Base-by-base conservation (phyloP, 495 filamentous ascomycete species). In the Neurospora sp. region DNA sequence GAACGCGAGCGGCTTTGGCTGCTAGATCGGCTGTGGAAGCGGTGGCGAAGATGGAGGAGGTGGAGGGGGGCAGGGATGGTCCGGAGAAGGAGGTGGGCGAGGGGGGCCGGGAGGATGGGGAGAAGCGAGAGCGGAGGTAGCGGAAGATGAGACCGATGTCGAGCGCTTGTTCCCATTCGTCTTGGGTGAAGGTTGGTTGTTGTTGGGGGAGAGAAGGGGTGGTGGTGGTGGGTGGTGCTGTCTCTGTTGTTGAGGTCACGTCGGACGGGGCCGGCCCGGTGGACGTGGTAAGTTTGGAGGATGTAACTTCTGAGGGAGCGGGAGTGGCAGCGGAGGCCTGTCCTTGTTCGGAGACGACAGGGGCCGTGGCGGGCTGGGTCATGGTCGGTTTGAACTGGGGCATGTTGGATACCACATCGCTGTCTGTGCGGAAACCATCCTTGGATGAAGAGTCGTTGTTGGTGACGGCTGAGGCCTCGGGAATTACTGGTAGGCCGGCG, bases 111-210 rank as follows among this genome's bases (percentile, higher is more conserved):
- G 80, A 79, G 37, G 82, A 73, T 18, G 53, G 53, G 1, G 77
- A 81, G 80, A 97, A 96, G 74, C 93, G 92, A 20, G 88, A 90
- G 69, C 88, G 87, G 22, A 98, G 88, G 79, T 94, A 96, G 46
- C 90, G 88, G 84, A 97, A 97, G n/a, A 97, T 90, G 80, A 94
- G 91, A 80, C 89, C 89, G 72, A 97, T 86, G 75, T 97, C 93
- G 5, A 97, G 87, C 16, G 94, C 91, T 42, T 89, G 89, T 78
- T 97, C 93, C 94, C 94, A 98, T 78, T 97, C 94, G 39, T 94
- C 91, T 53, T 88, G 86, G 3, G 83, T 85, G 70, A 88, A 86
- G 0, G 79, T 73, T 65, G 14, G 53, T 65, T 65, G 53, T 61
- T 61, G 27, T 16, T 42, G 70, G 12, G 73, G 65, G 7, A 40